Conservation (phyloP, 2,329 filamentous ascomycete genomes). For the Nannizziopsis arthrosporioides region DNA sequence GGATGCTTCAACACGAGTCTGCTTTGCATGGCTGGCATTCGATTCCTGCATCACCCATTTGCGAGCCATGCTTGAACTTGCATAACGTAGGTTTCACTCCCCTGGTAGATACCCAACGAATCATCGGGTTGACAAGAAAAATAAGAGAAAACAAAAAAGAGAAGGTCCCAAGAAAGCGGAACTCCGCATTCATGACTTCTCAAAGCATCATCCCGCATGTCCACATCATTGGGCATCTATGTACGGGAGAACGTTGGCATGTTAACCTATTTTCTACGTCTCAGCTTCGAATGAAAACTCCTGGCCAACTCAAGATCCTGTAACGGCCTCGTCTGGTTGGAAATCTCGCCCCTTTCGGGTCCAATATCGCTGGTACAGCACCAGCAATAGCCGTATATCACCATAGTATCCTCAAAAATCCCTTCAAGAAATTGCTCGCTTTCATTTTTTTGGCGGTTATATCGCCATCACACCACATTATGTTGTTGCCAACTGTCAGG, state of each 20-base stretch:
- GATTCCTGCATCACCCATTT: slow-evolving; percentile 1
- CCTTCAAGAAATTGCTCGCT: neutral
- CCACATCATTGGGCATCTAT: slow-evolving; percentile 7
- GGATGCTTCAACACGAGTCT: neutral
- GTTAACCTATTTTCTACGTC: neutral
- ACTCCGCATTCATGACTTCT: neutral
- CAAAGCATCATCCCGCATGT: neutral
- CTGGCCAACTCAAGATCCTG: slow-evolving; percentile 7
- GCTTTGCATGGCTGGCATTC: neutral
- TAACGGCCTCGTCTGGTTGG: slow-evolving; percentile 4
- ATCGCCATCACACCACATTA: slow-evolving; percentile 3
- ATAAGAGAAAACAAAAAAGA: neutral
- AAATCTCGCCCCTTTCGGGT: slow-evolving; percentile 3
- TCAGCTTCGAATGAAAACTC: neutral
- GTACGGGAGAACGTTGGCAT: neutral
- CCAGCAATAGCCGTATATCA: slow-evolving; percentile 4
- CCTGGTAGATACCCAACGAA: slow-evolving; percentile 1
- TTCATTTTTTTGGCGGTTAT: slow-evolving; percentile 1
- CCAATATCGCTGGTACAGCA: slow-evolving; percentile 6
- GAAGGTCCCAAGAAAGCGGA: neutral
- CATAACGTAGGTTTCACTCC: neutral
- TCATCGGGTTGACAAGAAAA: neutral
- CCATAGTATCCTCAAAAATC: slow-evolving; percentile 1
- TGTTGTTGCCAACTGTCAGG: slow-evolving; percentile 5
- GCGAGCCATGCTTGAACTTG: neutral